phyloP scores from a whole-genome alignment of 306 rosid species.

The Hippophae gyantsensis region DNA sequence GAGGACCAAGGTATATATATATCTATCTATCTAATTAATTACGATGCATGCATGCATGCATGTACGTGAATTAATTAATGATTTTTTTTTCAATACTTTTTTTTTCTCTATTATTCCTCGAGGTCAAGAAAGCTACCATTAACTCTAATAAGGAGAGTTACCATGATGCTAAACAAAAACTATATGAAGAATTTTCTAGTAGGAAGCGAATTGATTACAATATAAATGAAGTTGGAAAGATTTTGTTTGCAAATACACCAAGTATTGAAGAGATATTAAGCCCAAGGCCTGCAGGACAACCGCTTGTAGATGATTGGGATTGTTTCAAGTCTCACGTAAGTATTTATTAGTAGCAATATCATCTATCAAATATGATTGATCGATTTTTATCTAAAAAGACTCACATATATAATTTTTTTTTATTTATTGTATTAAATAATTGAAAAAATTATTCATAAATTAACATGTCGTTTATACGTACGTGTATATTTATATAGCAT shows the following conservation, averaged over 20 bases:
- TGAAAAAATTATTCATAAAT: too few species aligned
- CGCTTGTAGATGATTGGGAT: constrained; percentile 55
- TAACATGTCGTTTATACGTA: too few species aligned
- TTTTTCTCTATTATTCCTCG: not conserved
- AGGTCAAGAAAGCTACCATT: constrained; percentile 26
- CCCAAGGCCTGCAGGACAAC: constrained; percentile 35
- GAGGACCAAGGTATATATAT: constrained; percentile 25
- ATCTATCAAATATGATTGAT: too few species aligned
- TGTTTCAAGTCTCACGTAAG: constrained; percentile 43
- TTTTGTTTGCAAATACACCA: constrained; percentile 33
- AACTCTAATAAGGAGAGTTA: constrained; percentile 23
- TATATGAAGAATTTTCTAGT: constrained; percentile 19
- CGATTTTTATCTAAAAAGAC: too few species aligned
- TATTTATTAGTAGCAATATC: not conserved
- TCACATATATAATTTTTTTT: too few species aligned
- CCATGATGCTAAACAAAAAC: constrained; percentile 23
- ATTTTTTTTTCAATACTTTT: too few species aligned
- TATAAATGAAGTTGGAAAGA: constrained; percentile 17
- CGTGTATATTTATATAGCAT: too few species aligned
- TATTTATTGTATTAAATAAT: too few species aligned
- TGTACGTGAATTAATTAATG: too few species aligned
- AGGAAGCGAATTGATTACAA: constrained; percentile 25
- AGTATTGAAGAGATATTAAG: constrained; percentile 12
- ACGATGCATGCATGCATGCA: too few species aligned
- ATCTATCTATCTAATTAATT: not conserved